phyloP scores from a whole-genome alignment of 768 basidiomycete species.

The Serendipita vermifera region DNA sequence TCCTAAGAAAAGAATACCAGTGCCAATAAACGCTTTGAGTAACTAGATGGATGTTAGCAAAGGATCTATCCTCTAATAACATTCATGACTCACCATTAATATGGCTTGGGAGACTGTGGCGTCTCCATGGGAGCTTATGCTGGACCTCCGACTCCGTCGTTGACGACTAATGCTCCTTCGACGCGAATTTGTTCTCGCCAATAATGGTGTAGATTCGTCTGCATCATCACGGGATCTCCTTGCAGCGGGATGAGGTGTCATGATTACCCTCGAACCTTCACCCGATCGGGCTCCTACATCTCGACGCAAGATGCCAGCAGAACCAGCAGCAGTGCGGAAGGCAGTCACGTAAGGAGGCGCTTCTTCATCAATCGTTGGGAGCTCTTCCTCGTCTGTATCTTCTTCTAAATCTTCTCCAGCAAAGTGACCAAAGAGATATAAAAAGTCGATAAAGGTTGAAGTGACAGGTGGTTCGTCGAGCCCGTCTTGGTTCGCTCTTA shows the following conservation, averaged over 20 bases:
- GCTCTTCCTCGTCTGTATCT: conserved; percentile 67
- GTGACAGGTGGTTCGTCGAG: conserved; percentile 32
- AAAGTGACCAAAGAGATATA: conserved; percentile 92
- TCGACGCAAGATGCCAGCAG: too few species aligned
- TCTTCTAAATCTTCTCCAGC: conserved; percentile 85
- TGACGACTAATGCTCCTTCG: conserved; percentile 23
- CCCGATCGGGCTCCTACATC: too few species aligned
- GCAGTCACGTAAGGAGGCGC: conserved; percentile 11
- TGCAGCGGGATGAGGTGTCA: conserved; percentile 8
- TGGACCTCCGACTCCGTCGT: conserved; percentile 33
- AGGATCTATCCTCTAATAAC: background rate
- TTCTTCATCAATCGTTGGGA: conserved; percentile 42
- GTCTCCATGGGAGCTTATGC: conserved; percentile 59
- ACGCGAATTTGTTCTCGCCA: conserved; percentile 16
- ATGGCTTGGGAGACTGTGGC: conserved; percentile 86
- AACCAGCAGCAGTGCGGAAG: too few species aligned
- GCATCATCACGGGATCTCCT: conserved; percentile 7
- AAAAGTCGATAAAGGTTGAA: conserved; percentile 68
- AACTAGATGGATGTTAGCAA: conserved; percentile 35
- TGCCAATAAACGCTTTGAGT: conserved; percentile 88
- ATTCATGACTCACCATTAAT: conserved; percentile 54
- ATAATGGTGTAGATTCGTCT: conserved; percentile 22
- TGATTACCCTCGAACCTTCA: too few species aligned
- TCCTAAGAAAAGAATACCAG: conserved; percentile 89
- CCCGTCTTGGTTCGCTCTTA: conserved; percentile 57